phyloP scores from a whole-genome alignment of 805 yeast genomes.

The Candida namnaoensis region DNA sequence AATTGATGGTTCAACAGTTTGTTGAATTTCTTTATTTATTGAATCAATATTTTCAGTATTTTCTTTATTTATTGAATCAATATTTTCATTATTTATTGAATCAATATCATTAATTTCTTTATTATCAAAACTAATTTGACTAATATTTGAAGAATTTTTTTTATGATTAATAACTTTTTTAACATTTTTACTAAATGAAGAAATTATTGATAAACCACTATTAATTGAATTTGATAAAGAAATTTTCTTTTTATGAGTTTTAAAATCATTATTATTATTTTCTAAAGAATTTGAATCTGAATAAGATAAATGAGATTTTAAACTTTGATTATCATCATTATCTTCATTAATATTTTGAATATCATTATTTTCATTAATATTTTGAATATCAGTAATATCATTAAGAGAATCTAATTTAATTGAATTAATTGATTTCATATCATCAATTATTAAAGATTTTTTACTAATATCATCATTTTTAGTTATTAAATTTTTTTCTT shows the following conservation, averaged over 20 bases:
- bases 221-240: conserved; percentile 14
- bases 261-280: neutral
- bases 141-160: neutral
- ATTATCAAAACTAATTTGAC: neutral
- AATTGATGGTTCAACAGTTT: no score
- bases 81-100: no score
- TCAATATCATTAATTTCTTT: no score
- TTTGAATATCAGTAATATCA: neutral
- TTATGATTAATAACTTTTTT: neutral
- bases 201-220: conserved; percentile 7
- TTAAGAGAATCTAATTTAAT: neutral
- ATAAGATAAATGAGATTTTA: conserved; percentile 1
- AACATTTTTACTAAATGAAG: conserved; percentile 4
- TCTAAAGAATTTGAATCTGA: neutral
- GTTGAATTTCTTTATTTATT: neutral
- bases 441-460: neutral
- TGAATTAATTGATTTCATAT: neutral
- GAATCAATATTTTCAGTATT: neutral
- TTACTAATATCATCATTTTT: no score
- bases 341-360: neutral
- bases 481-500: conserved; percentile 13
- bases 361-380: neutral
- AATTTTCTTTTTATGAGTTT: conserved; percentile 5
- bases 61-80: no score
- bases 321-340: conserved; percentile 4